A percentile compares a stretch with the other conserved stretches of the same genome.
Conservation (phyloP, 192 early-diverging fungal species). For the Phlyctochytrium bullatum region DNA sequence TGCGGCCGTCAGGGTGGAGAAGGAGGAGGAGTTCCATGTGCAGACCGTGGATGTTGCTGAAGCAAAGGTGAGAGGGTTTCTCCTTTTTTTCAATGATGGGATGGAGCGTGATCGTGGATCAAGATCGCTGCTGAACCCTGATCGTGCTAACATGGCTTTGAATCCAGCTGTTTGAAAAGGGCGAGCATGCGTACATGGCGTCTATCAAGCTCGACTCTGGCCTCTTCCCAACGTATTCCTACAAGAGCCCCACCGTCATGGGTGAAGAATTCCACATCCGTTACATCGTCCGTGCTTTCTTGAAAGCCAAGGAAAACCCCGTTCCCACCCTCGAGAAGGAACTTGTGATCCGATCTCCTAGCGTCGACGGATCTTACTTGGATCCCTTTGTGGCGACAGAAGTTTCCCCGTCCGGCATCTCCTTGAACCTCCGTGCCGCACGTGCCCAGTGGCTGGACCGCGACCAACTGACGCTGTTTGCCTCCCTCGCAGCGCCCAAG, state of each 20-base stretch:
- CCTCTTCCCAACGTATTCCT: slow-evolving; percentile 2
- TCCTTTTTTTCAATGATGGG: too few relatives aligned
- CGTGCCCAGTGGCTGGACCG: neutral
- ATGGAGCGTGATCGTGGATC: too few relatives aligned
- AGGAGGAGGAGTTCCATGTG: neutral
- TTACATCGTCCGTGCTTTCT: neutral
- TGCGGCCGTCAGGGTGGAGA: neutral
- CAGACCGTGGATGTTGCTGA: neutral
- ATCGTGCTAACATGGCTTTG: neutral
- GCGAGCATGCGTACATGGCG: slow-evolving; percentile 3
- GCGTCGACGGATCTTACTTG: neutral
- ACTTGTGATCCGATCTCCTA: neutral
- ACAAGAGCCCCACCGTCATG: neutral
- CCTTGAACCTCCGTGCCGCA: neutral
- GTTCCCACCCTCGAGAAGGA: slow-evolving; percentile 1
- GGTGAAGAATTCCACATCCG: neutral
- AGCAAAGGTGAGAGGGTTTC: slow-evolving; percentile 3
- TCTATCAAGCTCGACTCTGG: neutral
- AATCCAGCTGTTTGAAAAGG: slow-evolving; percentile 8
- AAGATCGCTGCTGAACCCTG: too few relatives aligned
- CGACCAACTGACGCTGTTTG: neutral
- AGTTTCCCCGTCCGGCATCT: neutral
- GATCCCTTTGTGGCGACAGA: neutral
- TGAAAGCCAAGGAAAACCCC: slow-evolving; percentile 2
- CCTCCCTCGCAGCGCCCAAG: neutral